Conservation (phyloP, 768 basidiomycete species). For the Trametes sanguinea region DNA sequence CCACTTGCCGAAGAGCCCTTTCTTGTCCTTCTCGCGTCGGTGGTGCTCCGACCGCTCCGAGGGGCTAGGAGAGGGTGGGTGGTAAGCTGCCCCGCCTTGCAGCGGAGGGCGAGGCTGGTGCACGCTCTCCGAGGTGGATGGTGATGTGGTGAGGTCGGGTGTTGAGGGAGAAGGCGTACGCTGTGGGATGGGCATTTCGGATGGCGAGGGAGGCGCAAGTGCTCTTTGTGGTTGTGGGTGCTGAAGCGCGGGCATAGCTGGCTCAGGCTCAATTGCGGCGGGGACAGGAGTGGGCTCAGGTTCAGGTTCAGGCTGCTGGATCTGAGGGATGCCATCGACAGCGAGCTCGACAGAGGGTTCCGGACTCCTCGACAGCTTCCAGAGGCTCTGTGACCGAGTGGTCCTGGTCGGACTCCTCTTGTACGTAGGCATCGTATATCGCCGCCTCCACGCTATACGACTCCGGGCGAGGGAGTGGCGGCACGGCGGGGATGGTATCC, state of each 20-base stretch:
- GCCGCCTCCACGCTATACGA: constrained; percentile 79
- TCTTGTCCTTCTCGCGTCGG: constrained; percentile 63
- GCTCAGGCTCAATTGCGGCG: background rate
- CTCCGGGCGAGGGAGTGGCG: constrained; percentile 53
- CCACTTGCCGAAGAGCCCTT: constrained; percentile 68
- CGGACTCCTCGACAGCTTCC: constrained; percentile 18
- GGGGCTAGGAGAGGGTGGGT: constrained; percentile 34
- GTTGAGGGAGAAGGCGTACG: constrained; percentile 60
- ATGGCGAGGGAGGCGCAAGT: constrained; percentile 44
- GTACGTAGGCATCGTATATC: constrained; percentile 84
- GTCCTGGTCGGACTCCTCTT: constrained; percentile 44
- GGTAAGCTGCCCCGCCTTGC: constrained; percentile 33
- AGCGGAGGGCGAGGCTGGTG: constrained; percentile 30
- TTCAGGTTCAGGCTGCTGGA: constrained; percentile 14
- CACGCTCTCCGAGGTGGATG: constrained; percentile 13
- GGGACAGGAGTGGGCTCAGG: constrained; percentile 4
- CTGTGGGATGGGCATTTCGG: constrained; percentile 36
- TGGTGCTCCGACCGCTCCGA: constrained; percentile 16
- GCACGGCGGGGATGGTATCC: constrained; percentile 50
- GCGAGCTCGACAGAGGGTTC: constrained; percentile 17
- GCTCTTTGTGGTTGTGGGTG: constrained; percentile 69
- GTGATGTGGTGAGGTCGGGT: constrained; percentile 17
- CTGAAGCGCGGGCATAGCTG: constrained; percentile 41
- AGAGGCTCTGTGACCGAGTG: constrained; percentile 17
- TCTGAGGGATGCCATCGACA: background rate